Percentiles rank a stretch among this genome's conserved stretches.
Conservation (phyloP, 768 basidiomycete genomes). For the Jaapia argillacea region DNA sequence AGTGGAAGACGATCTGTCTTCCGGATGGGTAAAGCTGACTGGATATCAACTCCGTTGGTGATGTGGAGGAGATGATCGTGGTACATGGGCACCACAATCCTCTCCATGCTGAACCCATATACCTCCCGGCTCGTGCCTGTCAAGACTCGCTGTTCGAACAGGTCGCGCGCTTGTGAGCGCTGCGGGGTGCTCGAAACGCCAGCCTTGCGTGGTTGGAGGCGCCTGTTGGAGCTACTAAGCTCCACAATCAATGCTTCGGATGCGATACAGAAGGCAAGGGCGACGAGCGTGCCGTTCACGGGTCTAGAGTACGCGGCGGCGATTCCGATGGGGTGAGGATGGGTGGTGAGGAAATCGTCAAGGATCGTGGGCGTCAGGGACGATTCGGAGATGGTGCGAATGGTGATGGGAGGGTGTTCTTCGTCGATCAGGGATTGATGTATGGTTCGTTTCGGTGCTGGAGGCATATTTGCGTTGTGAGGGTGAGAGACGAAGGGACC, state of each 20-base stretch:
- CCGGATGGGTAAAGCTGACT: constrained; percentile 34
- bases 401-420: constrained; percentile 8
- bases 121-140: constrained; percentile 4
- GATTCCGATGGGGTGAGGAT: constrained; percentile 30
- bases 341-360: constrained; percentile 9
- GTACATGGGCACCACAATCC: constrained; percentile 38
- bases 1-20: constrained; percentile 27
- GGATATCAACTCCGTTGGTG: constrained; percentile 45
- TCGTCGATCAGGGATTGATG: constrained; percentile 20
- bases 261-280: constrained; percentile 35
- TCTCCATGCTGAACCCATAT: constrained; percentile 43
- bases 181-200: constrained; percentile 12
- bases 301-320: constrained; percentile 40
- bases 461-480: no score
- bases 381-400: constrained; percentile 13
- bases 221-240: constrained; percentile 11
- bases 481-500: no score
- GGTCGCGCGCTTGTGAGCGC: no score
- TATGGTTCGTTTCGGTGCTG: no score
- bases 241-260: constrained; percentile 13
- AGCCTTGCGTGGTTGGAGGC: constrained; percentile 7
- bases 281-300: constrained; percentile 29
- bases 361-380: constrained; percentile 11
- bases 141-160: no score
- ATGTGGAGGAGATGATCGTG: constrained; percentile 31